Base-by-base conservation (phyloP, 2,329 filamentous ascomycete genomes). In the Cucurbitaria berberidis region DNA sequence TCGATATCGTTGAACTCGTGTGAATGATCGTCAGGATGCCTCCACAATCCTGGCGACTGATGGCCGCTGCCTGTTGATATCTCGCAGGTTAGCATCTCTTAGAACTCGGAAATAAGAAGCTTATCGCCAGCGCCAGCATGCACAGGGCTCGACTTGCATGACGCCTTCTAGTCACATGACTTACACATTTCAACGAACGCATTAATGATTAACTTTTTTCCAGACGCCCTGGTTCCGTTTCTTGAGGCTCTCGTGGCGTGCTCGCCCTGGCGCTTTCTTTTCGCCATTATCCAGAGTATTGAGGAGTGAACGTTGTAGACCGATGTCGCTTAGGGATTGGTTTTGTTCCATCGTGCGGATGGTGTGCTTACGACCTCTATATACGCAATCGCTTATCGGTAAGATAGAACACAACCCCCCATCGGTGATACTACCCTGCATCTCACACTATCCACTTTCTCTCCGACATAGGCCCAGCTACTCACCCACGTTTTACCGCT, bases 11-110 rank as follows among this genome's bases (percentile, higher is more conserved):
- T 65, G 60, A 89, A 89, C 16, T 82, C 74, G 59, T 80, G 80
- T 1, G 86, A 88, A 59, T 83, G 76, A 59, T 90, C 86, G 15
- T 84, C 77, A 1, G 86, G 87, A 61, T 89, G 86, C 30, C 81
- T 78, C 86, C 86, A 86, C 4, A 86, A 75, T 1, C 84, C 83
- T 6, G 83, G 83, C 3, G 81, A 82, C 45, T 70, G 69, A 35
- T 72, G 72, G 22, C 63, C 67, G 48, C 66, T 66, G 32, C 67
- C 67, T 70, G 41, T 53, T 38, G 3, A 19, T 45, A 41, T 19
- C 6, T 39, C 13, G 39, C 39, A 50, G 30, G 51, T 45, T 43
- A 45, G 45, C 16, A 48, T 10, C 26, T 16, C 42, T 36, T 18
- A 39, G 19, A n/a, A n/a, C n/a, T n/a, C 24, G 32, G 42, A n/a